Evolutionary conservation across 345 rosid genomes (phyloP).

Genomic region (Acer negundo): DNA sequence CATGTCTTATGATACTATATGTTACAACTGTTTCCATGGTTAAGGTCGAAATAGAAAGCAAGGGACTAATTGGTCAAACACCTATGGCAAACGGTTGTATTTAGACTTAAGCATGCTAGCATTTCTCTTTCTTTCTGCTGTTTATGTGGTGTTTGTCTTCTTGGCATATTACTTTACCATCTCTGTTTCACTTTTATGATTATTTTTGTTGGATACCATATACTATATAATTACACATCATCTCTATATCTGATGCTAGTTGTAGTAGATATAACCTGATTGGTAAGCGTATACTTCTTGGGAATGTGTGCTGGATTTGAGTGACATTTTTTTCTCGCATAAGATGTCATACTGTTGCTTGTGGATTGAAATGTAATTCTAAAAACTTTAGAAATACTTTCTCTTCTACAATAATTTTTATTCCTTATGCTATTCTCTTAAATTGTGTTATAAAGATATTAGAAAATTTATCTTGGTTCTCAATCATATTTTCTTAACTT

Average conservation of each 20-base stretch:
- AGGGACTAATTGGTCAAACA: not conserved
- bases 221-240: not conserved
- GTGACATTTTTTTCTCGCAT: not conserved
- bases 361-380: not conserved
- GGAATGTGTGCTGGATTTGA: not conserved
- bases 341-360: conserved; percentile 3
- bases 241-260: not conserved
- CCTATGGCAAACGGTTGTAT: not conserved
- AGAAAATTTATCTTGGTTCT: not conserved
- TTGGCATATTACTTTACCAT: not conserved
- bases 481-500: conserved; percentile 9
- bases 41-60: not conserved
- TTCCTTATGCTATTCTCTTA: not conserved
- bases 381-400: not conserved
- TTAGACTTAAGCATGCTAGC: not conserved
- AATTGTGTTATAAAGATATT: not conserved
- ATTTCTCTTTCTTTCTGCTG: not conserved
- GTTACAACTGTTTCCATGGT: not conserved
- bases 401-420: not conserved
- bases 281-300: not conserved
- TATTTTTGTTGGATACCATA: conserved; percentile 1
- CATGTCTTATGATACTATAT: not conserved
- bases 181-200: not conserved
- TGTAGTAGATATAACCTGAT: not conserved
- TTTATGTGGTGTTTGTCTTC: not conserved